These are phyloP conservation scores for Coelastrella sp. DNA, from an alignment of 139 green algal genomes.

Conservation along the genomic window DNA sequence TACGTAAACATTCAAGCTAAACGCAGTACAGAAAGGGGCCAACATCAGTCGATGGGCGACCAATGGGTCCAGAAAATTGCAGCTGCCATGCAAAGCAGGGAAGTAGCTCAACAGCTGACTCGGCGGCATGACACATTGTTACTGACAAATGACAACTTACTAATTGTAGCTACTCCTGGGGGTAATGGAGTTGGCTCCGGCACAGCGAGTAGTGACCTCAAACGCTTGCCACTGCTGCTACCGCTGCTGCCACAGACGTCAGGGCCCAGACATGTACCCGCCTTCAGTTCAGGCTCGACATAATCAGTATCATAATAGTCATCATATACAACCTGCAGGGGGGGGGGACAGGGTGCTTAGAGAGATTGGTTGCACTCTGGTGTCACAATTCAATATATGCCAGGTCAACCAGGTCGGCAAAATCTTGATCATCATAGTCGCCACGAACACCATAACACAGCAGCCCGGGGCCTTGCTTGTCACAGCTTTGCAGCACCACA, in stretches of 20 bases:
- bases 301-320: slow-evolving; percentile 34
- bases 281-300: neutral
- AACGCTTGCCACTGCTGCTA: slow-evolving; percentile 14
- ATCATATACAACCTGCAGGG: slow-evolving; percentile 19
- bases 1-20: too few species aligned
- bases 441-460: too few species aligned
- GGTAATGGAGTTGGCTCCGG: neutral
- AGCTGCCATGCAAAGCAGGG: too few species aligned
- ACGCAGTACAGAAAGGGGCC: too few species aligned
- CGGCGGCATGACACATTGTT: neutral
- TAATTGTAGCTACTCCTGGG: too few species aligned
- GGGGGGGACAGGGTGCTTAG: neutral
- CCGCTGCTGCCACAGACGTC: slow-evolving; percentile 22
- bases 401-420: too few species aligned
- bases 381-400: neutral
- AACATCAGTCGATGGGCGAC: too few species aligned
- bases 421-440: too few species aligned
- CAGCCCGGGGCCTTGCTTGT: too few species aligned
- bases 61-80: too few species aligned
- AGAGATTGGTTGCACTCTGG: neutral
- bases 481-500: too few species aligned
- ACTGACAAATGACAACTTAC: neutral
- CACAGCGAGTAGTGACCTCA: neutral
- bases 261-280: neutral
- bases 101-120: neutral